Conservation (phyloP, 768 basidiomycete species). For the Suillus weaverae region DNA sequence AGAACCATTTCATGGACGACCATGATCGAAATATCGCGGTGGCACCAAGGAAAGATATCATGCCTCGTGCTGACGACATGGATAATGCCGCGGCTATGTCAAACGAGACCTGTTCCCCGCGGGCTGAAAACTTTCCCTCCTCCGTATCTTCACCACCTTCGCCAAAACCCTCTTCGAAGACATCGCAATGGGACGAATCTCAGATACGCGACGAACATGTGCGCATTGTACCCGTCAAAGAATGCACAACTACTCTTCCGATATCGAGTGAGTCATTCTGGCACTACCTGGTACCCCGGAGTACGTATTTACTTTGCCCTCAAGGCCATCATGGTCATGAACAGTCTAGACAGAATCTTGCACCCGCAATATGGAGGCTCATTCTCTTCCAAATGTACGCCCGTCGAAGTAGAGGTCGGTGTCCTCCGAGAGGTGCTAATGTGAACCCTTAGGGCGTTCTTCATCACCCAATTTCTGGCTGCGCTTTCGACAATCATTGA, state of each 20-base stretch:
- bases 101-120: background rate
- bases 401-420: constrained; percentile 12
- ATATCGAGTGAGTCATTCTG: background rate
- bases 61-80: background rate
- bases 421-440: constrained; percentile 1
- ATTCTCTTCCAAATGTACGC: constrained; percentile 56
- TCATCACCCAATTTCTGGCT: constrained; percentile 46
- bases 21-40: background rate
- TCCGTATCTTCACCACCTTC: background rate
- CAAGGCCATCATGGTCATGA: background rate
- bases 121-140: background rate
- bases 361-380: constrained; percentile 49
- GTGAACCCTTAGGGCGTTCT: constrained; percentile 39
- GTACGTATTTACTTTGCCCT: background rate
- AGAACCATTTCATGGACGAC: background rate
- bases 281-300: background rate
- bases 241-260: constrained; percentile 4
- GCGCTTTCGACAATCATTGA: constrained; percentile 55
- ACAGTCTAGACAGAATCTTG: constrained; percentile 22
- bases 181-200: background rate
- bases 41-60: background rate
- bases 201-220: background rate
- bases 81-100: background rate
- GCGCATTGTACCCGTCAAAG: background rate
- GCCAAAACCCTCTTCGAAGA: background rate